Evolutionary conservation across 805 yeast genomes (phyloP).

Genomic region (Saturnispora mendoncae): DNA sequence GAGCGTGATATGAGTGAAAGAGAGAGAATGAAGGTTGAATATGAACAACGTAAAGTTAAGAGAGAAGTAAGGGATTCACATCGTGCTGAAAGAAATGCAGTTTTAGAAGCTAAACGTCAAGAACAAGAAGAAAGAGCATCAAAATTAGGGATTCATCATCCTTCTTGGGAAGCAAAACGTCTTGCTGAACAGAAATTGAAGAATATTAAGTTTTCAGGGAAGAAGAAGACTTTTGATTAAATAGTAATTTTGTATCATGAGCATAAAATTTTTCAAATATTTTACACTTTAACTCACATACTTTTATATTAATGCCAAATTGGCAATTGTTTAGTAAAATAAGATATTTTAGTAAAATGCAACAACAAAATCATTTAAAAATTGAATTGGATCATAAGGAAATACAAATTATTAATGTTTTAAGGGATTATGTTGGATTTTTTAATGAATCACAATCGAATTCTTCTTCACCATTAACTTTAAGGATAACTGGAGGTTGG

Average conservation of each 20-base stretch:
- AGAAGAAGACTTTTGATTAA: conserved; percentile 68
- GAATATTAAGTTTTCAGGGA: conserved; percentile 69
- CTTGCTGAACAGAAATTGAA: conserved; percentile 57
- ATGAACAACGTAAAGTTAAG: conserved; percentile 62
- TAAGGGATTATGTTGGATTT: conserved; percentile 21
- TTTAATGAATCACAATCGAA: conserved; percentile 16
- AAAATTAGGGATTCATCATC: conserved; percentile 46
- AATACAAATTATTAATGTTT: conserved; percentile 18
- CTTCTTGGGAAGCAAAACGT: conserved; percentile 96
- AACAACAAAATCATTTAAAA: conserved; percentile 9
- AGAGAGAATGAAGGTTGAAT: conserved; percentile 52
- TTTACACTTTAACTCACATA: too few species aligned
- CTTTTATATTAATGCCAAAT: conserved; percentile 5
- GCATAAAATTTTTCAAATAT: conserved; percentile 1
- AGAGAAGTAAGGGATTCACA: conserved; percentile 45
- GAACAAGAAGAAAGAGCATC: conserved; percentile 13
- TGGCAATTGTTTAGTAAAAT: conserved; percentile 2
- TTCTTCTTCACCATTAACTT: conserved; percentile 19
- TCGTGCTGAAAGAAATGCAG: conserved; percentile 13
- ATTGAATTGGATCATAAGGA: conserved; percentile 21
- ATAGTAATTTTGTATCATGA: background rate
- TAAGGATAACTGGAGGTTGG: conserved; percentile 97
- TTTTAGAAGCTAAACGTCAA: conserved; percentile 11
- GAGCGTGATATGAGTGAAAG: conserved; percentile 46
- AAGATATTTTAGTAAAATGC: background rate